Percentiles rank a stretch among this genome's conserved stretches.
Evolutionary conservation across 495 filamentous ascomycete species (phyloP).

Genomic region (Aspergillus homomorphus): DNA sequence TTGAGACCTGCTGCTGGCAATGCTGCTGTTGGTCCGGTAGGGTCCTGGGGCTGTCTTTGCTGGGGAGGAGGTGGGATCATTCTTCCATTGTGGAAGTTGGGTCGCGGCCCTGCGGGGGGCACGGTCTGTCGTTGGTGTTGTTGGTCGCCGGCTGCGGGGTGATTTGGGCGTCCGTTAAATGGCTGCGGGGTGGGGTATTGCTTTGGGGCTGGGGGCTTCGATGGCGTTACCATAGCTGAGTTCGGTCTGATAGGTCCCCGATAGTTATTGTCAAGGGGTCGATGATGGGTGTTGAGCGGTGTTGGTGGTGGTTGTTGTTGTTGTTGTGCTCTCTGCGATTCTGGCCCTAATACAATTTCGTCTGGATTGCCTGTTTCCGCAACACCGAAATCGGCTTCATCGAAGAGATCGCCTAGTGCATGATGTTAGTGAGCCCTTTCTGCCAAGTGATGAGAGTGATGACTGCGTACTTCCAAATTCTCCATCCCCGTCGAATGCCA

Average conservation of each 20-base stretch:
- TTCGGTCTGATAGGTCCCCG: constrained; percentile 21
- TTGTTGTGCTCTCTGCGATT: constrained; percentile 25
- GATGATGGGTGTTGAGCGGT: constrained; percentile 27
- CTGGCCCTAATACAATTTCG: constrained; percentile 50
- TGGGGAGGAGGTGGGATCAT: constrained; percentile 22
- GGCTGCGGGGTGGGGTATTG: constrained; percentile 23
- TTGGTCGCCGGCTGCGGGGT: constrained; percentile 15
- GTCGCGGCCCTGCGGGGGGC: constrained; percentile 16
- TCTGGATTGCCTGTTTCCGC: constrained; percentile 59
- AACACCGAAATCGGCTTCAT: constrained; percentile 69
- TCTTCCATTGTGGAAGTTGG: constrained; percentile 25
- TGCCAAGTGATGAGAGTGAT: neutral
- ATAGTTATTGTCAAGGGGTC: constrained; percentile 20
- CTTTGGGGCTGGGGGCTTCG: constrained; percentile 34
- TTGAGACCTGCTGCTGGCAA: constrained; percentile 12
- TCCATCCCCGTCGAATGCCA: constrained; percentile 36
- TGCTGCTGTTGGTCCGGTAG: constrained; percentile 17
- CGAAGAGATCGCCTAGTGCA: constrained; percentile 56
- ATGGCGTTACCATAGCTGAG: constrained; percentile 36
- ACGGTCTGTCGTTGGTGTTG: constrained; percentile 22
- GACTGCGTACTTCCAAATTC: constrained; percentile 65
- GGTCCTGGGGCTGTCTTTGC: too few species aligned
- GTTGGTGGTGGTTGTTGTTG: constrained; percentile 29
- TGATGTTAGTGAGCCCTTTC: constrained; percentile 21
- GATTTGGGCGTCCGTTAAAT: constrained; percentile 24